Evolutionary conservation across 306 rosid genomes (phyloP).

Genomic region (Inga laurina): DNA sequence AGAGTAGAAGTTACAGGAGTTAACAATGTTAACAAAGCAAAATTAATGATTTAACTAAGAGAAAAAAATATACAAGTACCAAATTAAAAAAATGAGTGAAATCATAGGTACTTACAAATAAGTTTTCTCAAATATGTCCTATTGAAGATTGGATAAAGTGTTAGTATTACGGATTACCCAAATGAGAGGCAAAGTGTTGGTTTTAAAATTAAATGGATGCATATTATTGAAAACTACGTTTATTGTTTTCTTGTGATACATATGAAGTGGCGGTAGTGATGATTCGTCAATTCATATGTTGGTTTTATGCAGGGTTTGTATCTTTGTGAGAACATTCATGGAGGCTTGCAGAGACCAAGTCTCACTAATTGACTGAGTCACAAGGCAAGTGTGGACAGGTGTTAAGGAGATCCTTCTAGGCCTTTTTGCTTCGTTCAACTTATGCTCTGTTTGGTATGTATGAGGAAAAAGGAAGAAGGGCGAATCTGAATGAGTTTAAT

Average conservation of each 20-base stretch:
- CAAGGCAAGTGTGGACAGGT: not conserved
- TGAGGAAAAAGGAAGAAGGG: no score
- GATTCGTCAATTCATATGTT: not conserved
- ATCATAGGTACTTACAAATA: no score
- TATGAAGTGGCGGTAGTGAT: no score
- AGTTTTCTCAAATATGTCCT: no score
- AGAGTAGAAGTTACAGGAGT: no score
- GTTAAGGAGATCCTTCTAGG: not conserved
- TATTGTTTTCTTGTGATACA: slow-evolving; percentile 18
- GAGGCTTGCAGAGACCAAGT: not conserved
- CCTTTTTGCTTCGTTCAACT: not conserved
- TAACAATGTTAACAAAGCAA: no score
- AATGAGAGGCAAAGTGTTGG: slow-evolving; percentile 31
- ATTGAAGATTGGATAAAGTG: no score
- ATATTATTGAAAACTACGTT: not conserved
- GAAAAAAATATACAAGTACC: no score
- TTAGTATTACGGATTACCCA: slow-evolving; percentile 14
- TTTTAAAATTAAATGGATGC: not conserved
- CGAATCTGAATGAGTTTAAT: no score
- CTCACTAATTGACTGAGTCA: not conserved
- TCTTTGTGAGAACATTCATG: not conserved
- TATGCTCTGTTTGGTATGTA: no score
- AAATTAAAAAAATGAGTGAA: no score
- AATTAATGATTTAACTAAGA: no score
- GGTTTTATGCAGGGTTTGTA: not conserved